A percentile compares a stretch with the other conserved stretches of the same genome.
phyloP scores from a whole-genome alignment of 2,329 filamentous ascomycete genomes.

The Fusarium cicatricum region DNA sequence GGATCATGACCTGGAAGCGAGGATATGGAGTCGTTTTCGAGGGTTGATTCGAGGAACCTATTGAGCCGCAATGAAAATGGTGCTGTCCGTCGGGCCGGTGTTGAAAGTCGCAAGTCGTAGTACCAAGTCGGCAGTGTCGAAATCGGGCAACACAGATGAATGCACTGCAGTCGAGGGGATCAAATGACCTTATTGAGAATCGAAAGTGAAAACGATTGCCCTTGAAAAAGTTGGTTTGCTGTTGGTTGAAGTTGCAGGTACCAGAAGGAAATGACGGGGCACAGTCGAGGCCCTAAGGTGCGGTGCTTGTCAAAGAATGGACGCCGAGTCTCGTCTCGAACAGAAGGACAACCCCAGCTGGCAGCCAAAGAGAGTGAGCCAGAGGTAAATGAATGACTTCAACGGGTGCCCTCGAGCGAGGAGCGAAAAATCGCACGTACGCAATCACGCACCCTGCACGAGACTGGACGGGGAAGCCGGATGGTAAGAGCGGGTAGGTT shows the following conservation, averaged over 20 bases:
- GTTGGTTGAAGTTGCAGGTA: constrained; percentile 16
- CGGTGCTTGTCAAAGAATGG: constrained; percentile 21
- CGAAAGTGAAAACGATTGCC: constrained; percentile 26
- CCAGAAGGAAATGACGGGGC: constrained; percentile 25
- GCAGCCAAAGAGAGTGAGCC: constrained; percentile 26
- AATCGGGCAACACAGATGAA: constrained; percentile 18
- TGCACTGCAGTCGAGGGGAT: constrained; percentile 25
- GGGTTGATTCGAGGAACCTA: constrained; percentile 16
- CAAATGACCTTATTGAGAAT: constrained; percentile 21
- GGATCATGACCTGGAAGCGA: constrained; percentile 28
- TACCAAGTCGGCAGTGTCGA: not conserved
- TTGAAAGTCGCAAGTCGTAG: constrained; percentile 8
- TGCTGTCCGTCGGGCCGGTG: constrained; percentile 13
- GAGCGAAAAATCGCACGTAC: constrained; percentile 37
- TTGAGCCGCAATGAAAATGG: constrained; percentile 15
- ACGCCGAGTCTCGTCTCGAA: constrained; percentile 33
- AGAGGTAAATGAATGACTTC: constrained; percentile 9
- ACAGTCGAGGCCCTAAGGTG: constrained; percentile 25
- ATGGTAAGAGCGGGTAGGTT: constrained; percentile 35
- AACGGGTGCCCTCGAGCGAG: constrained; percentile 20
- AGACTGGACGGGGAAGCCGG: constrained; percentile 40
- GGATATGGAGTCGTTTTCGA: constrained; percentile 18
- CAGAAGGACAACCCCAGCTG: constrained; percentile 38
- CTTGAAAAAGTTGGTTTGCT: constrained; percentile 19
- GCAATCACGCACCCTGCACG: constrained; percentile 33